Conservation (phyloP, 108 stramenopile species). For the Conticribra weissflogii region DNA sequence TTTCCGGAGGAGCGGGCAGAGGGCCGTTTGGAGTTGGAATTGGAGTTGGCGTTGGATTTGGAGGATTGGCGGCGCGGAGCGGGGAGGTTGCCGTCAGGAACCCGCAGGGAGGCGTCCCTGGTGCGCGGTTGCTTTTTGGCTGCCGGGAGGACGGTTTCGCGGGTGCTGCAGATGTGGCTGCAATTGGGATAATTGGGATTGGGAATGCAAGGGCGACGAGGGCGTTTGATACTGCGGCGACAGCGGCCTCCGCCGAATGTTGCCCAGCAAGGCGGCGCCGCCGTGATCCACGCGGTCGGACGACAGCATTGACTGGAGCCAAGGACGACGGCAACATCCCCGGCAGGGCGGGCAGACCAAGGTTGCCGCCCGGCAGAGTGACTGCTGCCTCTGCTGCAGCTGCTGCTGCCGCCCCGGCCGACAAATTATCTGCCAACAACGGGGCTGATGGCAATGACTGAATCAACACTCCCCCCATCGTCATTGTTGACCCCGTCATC, state of each 20-base stretch:
- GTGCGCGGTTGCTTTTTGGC: slow-evolving; percentile 43
- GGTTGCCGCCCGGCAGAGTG: too few relatives aligned
- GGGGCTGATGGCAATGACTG: too few relatives aligned
- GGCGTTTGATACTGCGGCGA: too few relatives aligned
- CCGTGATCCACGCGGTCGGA: neutral
- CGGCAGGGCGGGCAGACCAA: too few relatives aligned
- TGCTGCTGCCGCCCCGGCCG: neutral
- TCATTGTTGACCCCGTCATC: neutral
- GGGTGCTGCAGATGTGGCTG: neutral
- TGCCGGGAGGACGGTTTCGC: neutral
- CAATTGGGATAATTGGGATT: too few relatives aligned
- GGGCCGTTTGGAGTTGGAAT: slow-evolving; percentile 8
- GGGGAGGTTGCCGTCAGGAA: too few relatives aligned
- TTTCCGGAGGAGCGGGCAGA: slow-evolving; percentile 27
- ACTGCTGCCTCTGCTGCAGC: neutral
- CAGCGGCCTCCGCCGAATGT: neutral
- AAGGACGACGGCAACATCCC: neutral
- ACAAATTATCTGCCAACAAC: neutral
- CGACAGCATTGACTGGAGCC: neutral
- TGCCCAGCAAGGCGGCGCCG: too few relatives aligned
- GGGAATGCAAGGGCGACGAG: too few relatives aligned
- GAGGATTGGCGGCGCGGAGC: too few relatives aligned
- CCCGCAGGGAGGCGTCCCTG: too few relatives aligned
- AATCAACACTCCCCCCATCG: too few relatives aligned
- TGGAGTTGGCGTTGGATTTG: too few relatives aligned